Evolutionary conservation across 2,329 filamentous ascomycete genomes (phyloP).

Genomic region (Curvularia lunata): DNA sequence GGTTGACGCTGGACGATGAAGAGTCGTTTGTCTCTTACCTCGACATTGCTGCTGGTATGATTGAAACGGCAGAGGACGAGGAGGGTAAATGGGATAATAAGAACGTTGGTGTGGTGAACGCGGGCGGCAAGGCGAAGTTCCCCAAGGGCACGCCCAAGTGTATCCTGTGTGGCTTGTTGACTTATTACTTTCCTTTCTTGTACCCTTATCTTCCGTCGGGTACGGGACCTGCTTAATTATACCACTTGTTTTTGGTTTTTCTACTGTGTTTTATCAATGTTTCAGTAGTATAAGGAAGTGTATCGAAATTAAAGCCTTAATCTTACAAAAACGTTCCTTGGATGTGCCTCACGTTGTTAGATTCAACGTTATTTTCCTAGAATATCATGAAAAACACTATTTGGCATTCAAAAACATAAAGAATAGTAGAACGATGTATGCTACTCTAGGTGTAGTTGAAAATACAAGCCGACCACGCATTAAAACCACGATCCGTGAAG

Average conservation of each 20-base stretch:
- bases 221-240: slow-evolving; percentile 1
- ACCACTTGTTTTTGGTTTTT: not conserved
- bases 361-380: not conserved
- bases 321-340: not conserved
- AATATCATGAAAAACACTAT: not conserved
- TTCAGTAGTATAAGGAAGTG: not conserved
- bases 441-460: not conserved
- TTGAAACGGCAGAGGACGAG: slow-evolving; percentile 49
- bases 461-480: not conserved
- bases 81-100: slow-evolving; percentile 31
- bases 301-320: not conserved
- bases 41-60: slow-evolving; percentile 58
- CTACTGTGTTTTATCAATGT: not conserved
- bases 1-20: slow-evolving; percentile 48
- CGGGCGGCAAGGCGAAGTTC: slow-evolving; percentile 42
- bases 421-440: fast-evolving
- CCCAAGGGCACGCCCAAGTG: slow-evolving; percentile 43
- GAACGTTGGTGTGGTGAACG: slow-evolving; percentile 42
- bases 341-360: not conserved
- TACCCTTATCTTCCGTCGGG: slow-evolving; percentile 4
- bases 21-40: slow-evolving; percentile 52
- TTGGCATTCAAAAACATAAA: not conserved
- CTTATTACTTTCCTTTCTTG: slow-evolving; percentile 10
- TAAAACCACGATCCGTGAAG: not conserved
- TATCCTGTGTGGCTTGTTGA: slow-evolving; percentile 41